Base-by-base conservation (phyloP, 768 basidiomycete species). In the Mycena galericulata region DNA sequence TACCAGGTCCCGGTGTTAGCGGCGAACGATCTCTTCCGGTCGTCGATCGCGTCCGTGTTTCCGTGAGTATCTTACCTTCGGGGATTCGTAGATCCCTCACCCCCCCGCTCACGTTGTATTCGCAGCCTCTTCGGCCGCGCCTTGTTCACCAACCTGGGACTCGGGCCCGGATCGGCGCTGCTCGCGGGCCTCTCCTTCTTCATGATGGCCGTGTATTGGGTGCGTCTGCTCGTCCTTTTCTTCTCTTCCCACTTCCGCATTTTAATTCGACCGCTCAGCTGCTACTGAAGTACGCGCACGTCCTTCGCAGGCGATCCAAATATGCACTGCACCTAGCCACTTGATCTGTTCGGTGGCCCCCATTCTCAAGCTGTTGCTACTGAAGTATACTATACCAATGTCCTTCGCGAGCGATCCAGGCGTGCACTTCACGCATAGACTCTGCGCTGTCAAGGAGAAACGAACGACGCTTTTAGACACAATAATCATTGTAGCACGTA, bases 1-100 rank as follows among this genome's bases (percentile, higher is more conserved):
- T 76, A 79, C 67, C 76, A 74, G 11, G 80, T n/a, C n/a, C 71
- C 73, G 27, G 76, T 79, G 8, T 65, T 81, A 9, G 79, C 78
- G 3, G 78, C 75, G 8, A 80, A 79, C 53, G 78, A 73, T 59
- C 68, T 81, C 14, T 79, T 78, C 68, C 72, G 80, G 12, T 74
- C 78, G 4, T 72, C 73, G 59, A 73, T 78, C 26, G 72, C 74
- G 18, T 59, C 67, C 38, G 69, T 72, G 12, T 75, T 74, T 27
- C 75, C 72, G 69, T 69, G 22, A n/a, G 65, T 65, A 17, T 45
- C 26, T 26, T 9, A 7, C 10, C 17, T n/a, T n/a, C n/a, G n/a
- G n/a, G n/a, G n/a, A n/a, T n/a, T n/a, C n/a, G 9, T 15, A 10
- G 9, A 54, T 62, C 9, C 34, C 36, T 18, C 24, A 29, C 38